A percentile compares a stretch with the other conserved stretches of the same genome.
These are phyloP conservation scores for Brassica incana DNA, from an alignment of 345 rosid species.

Conservation along the genomic window DNA sequence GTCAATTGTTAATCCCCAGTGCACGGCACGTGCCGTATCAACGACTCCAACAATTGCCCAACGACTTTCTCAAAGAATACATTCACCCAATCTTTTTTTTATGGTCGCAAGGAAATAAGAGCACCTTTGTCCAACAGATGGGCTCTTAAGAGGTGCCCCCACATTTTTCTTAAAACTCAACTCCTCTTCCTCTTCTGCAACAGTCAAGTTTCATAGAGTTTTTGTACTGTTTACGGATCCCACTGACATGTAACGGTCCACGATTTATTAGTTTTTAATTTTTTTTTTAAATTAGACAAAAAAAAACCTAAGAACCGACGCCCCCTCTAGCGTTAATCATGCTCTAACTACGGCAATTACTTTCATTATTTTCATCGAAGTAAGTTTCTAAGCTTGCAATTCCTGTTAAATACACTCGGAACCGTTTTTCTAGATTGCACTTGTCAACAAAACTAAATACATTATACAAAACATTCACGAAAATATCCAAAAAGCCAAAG, in stretches of 20 bases:
- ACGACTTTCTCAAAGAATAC: constrained; percentile 7
- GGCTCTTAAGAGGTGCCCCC: no score
- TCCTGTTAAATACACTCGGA: not conserved
- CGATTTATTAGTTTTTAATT: no score
- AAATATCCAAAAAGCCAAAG: not conserved
- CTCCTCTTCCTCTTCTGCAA: no score
- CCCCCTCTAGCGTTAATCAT: no score
- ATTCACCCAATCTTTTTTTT: not conserved
- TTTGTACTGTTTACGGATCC: no score
- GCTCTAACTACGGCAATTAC: not conserved
- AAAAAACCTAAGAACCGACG: no score
- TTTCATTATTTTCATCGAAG: not conserved
- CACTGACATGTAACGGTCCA: no score
- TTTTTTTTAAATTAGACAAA: no score
- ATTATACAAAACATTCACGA: not conserved
- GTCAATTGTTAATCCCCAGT: constrained; percentile 6
- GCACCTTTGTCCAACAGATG: no score
- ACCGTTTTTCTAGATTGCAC: not conserved
- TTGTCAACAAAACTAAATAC: not conserved
- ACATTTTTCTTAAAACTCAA: no score
- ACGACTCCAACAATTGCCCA: not conserved
- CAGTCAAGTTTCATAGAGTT: no score
- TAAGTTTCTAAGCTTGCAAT: not conserved
- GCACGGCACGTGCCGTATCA: constrained; percentile 29
- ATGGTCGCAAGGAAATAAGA: not conserved